Percentiles rank a stretch among this genome's conserved stretches.
phyloP scores from a whole-genome alignment of 805 yeast genomes.

The Ogataea saltuana region DNA sequence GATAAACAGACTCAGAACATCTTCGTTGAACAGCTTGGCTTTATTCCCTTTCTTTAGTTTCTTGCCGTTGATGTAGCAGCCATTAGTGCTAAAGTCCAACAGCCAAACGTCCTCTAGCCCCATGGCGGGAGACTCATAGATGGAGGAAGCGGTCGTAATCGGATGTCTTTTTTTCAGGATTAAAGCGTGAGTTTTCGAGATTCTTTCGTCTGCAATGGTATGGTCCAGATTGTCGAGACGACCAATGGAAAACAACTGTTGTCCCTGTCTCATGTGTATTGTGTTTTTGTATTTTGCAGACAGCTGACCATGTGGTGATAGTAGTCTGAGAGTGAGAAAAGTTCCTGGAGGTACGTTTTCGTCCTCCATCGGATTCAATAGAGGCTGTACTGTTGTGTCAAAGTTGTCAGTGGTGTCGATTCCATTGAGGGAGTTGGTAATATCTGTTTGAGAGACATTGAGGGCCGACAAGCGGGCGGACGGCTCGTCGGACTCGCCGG shows the following conservation, averaged over 20 bases:
- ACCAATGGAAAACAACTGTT: conserved; percentile 71
- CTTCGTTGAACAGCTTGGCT: conserved; percentile 61
- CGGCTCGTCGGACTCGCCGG: too few relatives aligned
- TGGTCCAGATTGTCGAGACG: conserved; percentile 64
- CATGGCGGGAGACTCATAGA: conserved; percentile 69
- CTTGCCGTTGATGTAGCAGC: conserved; percentile 66
- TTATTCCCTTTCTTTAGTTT: conserved; percentile 64
- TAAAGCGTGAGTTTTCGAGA: conserved; percentile 83
- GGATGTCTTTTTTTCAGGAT: conserved; percentile 65
- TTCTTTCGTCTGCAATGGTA: conserved; percentile 65
- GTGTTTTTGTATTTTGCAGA: conserved; percentile 4
- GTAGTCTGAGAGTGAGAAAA: conserved; percentile 60
- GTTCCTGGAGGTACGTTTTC: conserved; percentile 52
- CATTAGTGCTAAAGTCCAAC: conserved; percentile 76
- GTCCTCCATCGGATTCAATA: conserved; percentile 1
- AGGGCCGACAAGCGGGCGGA: too few relatives aligned
- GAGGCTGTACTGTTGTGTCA: background rate
- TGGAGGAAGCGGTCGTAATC: conserved; percentile 47
- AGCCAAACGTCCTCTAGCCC: conserved; percentile 76
- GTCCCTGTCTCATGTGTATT: conserved; percentile 65
- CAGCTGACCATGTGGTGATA: conserved; percentile 36
- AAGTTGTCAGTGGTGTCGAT: conserved; percentile 6
- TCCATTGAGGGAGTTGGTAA: conserved; percentile 11
- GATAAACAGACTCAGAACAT: conserved; percentile 61
- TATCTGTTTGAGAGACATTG: conserved; percentile 3